Percentiles rank a stretch among this genome's conserved stretches.
These are phyloP conservation scores for Linum tenue DNA, from an alignment of 345 rosid genomes.

Conservation along the genomic window DNA sequence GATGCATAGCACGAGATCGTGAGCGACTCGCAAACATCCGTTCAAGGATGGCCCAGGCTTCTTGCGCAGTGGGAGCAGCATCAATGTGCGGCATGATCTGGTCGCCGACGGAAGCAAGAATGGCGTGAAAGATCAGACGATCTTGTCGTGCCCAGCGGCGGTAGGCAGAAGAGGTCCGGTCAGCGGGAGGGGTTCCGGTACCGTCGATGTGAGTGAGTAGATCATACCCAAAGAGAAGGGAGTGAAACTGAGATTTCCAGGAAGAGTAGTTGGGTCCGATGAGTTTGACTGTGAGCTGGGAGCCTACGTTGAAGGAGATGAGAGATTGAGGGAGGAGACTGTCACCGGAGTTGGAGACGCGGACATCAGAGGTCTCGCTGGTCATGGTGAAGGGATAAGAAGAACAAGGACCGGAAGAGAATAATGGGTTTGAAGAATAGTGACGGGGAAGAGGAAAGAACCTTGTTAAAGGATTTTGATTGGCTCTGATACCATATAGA, in stretches of 20 bases:
- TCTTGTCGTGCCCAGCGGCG: not conserved
- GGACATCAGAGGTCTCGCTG: too few relatives aligned
- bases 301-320: too few relatives aligned
- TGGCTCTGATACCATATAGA: too few relatives aligned
- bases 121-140: not conserved
- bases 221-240: not conserved
- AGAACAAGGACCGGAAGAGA: too few relatives aligned
- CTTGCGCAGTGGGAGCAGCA: not conserved
- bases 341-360: too few relatives aligned
- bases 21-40: constrained; percentile 1
- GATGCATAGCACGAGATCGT: not conserved
- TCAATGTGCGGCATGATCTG: not conserved
- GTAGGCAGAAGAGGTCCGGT: not conserved
- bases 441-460: too few relatives aligned
- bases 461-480: too few relatives aligned
- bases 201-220: not conserved
- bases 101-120: not conserved
- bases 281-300: too few relatives aligned
- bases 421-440: too few relatives aligned
- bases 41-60: not conserved
- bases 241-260: not conserved
- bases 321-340: too few relatives aligned
- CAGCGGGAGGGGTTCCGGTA: not conserved
- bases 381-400: too few relatives aligned
- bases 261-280: not conserved